Base-by-base conservation (phyloP, 192 early-diverging fungal species). In the Coemansia sp. region DNA sequence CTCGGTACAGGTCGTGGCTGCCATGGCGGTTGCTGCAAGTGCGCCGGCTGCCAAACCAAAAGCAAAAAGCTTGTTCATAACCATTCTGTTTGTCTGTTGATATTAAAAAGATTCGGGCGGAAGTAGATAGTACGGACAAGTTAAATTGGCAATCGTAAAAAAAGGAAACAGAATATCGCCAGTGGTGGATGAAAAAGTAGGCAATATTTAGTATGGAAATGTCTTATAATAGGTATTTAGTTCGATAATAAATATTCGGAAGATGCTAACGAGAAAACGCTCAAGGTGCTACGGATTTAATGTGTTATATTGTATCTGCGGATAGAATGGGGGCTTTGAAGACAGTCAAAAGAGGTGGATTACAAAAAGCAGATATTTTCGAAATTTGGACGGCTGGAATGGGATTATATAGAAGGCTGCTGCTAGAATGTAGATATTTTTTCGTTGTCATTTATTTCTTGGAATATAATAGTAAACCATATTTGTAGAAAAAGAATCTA, bases 1-100 rank as follows among this genome's bases (percentile, higher is more conserved):
- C 41, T 70, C 69, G 17, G 51, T 63, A 37, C 79, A 81, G 11
- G 62, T 80, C 58, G 37, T 67, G 37, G 53, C 56, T 13, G 72
- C 77, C 16, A 57, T 22, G 7, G 38, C 73, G 6, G 59, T 32
- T 13, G 44, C 20, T 7, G 57, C 77, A 9, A 74, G 37, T 32
- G 65, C 72, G 13, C 64, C 68, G 13, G 68, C 55, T 32, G 67
- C 70, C 2, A 42, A 40, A 16, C 54, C 54, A 64, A 81, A 65
- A 50, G 60, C 41, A n/a, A 59, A n/a, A 3, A 72, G 16, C 38
- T 51, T 63, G 46, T 61, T 49, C 76, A 78, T 78, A 13, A 32
- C 32, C 14, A 54, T 32, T 32, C 32, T 32, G 32, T 32, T 32
- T 32, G 32, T 2, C 32, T 32, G 64, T 13, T 46, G 22, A 37